Base-by-base conservation (phyloP, 345 rosid genomes). In the Eucalyptus victrix region DNA sequence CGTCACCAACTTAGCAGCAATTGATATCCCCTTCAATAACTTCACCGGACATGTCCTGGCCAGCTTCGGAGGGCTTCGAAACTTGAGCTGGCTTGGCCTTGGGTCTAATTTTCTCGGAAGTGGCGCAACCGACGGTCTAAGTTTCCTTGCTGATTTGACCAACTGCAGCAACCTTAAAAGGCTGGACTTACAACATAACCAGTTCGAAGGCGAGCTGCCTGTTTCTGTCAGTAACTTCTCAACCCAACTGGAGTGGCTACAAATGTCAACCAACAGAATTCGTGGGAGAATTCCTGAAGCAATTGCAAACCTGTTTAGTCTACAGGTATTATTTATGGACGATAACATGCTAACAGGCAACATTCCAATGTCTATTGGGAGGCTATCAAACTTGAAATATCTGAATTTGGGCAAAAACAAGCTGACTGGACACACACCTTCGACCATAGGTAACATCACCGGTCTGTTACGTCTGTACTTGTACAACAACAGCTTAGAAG, bases 141-240 rank as follows among this genome's bases (percentile, higher is more conserved):
- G 86, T 17, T 91, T 89, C 80, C 8, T 91, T 62, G 50, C 49
- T 42, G 53, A 90, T 62, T 49, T 91, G 72, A 53, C 85, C 37
- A 91, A 91, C 65, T 69, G 87, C 6, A 88, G 88, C 21, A 49
- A 53, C 21, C 86, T 89, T 8, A 4, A 49, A 28, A 0, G 2
- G 9, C 54, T 89, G 32, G 85, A 83, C 1, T 47, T 91, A 7
- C 5, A 21, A 3, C 1, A 34, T 23, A 91, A 91, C 87, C 16
- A 28, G 17, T 89, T 89, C 60, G 60, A 69, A 32, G 92, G 91
- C 21, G 54, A 45, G 86, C 56, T 89, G 40, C 86, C 89, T 10
- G 32, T 45, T 50, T 91, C 88, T 1, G 34, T 89, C 0, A 21
- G 53, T 37, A 91, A 91, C 76, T 49, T 91, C 45, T 89, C 92